A percentile compares a stretch with the other conserved stretches of the same genome.
Conservation (phyloP, 768 basidiomycete species). For the Melanogaster broomeanus region DNA sequence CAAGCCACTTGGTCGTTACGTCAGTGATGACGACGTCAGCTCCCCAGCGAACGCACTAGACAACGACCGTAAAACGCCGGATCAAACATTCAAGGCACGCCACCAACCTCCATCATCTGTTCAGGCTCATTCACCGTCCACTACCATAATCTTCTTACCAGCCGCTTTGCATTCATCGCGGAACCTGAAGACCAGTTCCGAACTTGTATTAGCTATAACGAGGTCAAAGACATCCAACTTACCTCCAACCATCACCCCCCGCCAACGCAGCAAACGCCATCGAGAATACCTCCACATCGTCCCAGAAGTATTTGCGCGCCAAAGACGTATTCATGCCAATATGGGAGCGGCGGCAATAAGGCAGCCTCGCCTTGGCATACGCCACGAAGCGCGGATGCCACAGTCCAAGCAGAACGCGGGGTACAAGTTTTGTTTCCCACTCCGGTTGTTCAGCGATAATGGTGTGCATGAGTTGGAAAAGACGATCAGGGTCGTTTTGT, state of each 20-base stretch:
- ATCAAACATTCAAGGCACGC: background rate
- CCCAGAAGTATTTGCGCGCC: constrained; percentile 89
- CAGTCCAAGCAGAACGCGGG: constrained; percentile 77
- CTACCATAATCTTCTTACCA: constrained; percentile 85
- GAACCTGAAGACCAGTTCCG: constrained; percentile 54
- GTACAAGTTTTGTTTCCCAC: constrained; percentile 78
- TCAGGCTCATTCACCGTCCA: constrained; percentile 95
- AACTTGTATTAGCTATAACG: constrained; percentile 1
- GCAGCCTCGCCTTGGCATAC: constrained; percentile 72
- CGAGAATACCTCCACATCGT: constrained; percentile 83
- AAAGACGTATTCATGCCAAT: constrained; percentile 75
- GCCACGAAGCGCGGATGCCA: constrained; percentile 92
- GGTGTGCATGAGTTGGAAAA: constrained; percentile 78
- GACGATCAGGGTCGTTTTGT: constrained; percentile 85
- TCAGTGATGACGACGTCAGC: constrained; percentile 81
- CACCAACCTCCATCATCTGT: constrained; percentile 85
- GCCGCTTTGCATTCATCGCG: constrained; percentile 72
- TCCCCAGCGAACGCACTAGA: constrained; percentile 76
- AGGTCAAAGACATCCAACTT: constrained; percentile 20
- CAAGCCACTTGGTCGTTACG: constrained; percentile 66
- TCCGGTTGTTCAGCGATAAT: constrained; percentile 61
- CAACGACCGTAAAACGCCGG: constrained; percentile 1
- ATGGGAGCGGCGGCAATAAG: constrained; percentile 82
- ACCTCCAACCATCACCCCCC: constrained; percentile 72
- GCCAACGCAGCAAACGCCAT: constrained; percentile 76